Conservation (phyloP, 345 rosid species). For the Linum usitatissimum region DNA sequence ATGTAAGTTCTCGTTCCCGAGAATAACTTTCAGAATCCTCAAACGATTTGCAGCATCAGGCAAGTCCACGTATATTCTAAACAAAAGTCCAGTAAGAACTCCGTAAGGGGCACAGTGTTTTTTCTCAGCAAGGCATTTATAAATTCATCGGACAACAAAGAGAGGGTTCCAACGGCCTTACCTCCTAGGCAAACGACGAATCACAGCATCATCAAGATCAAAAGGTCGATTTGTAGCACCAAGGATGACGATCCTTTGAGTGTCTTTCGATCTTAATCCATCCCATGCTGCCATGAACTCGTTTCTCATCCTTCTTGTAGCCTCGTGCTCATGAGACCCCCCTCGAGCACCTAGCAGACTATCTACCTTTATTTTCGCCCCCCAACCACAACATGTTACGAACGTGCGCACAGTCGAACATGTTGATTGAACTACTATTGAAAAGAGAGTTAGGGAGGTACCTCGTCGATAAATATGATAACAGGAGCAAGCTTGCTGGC, state of each 20-base stretch:
- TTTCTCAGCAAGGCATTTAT: not conserved
- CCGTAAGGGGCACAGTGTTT: constrained; percentile 10
- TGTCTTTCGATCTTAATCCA: constrained; percentile 89
- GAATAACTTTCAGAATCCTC: constrained; percentile 79
- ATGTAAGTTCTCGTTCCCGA: constrained; percentile 56
- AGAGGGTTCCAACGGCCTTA: constrained; percentile 16
- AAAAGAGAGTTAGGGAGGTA: constrained; percentile 15
- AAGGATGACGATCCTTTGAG: constrained; percentile 89
- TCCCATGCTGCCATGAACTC: constrained; percentile 99
- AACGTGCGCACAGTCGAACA: not conserved
- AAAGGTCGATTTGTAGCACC: constrained; percentile 99
- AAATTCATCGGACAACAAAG: not conserved
- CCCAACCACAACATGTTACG: not conserved
- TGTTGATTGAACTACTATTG: not conserved
- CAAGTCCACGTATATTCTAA: constrained; percentile 86
- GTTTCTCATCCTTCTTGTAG: constrained; percentile 97
- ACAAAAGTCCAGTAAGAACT: constrained; percentile 12
- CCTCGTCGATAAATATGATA: constrained; percentile 97
- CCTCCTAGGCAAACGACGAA: constrained; percentile 97
- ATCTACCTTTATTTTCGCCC: constrained; percentile 45
- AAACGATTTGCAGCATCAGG: constrained; percentile 83
- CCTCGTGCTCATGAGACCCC: constrained; percentile 87
- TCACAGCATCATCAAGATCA: constrained; percentile 98
- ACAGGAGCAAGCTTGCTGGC: constrained; percentile 90
- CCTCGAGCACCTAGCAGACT: constrained; percentile 99